These are phyloP conservation scores for Entomortierella chlamydospora DNA, from an alignment of 192 early-diverging fungal species.

Conservation along the genomic window DNA sequence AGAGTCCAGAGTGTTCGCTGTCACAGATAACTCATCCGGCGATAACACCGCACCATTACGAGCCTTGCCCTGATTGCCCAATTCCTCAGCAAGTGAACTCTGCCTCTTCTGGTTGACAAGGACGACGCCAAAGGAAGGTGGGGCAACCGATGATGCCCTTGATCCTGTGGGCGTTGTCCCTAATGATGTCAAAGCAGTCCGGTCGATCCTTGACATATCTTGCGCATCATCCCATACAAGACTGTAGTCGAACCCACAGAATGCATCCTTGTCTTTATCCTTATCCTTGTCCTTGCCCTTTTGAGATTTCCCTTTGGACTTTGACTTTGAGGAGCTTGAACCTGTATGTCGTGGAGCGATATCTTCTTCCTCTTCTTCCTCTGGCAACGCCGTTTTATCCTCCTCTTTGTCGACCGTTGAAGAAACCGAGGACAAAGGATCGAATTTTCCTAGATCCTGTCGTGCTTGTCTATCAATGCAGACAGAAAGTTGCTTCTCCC, in stretches of 20 bases:
- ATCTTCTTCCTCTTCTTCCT: slow-evolving; percentile 20
- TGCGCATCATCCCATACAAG: slow-evolving; percentile 55
- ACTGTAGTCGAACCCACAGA: slow-evolving; percentile 63
- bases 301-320: slow-evolving; percentile 16
- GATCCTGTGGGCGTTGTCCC: slow-evolving; percentile 30
- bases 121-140: slow-evolving; percentile 33
- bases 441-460: slow-evolving; percentile 27
- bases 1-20: neutral
- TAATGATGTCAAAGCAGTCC: slow-evolving; percentile 7
- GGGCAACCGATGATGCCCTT: slow-evolving; percentile 32
- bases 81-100: neutral
- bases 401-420: slow-evolving; percentile 1
- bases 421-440: neutral
- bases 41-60: neutral
- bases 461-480: slow-evolving; percentile 38
- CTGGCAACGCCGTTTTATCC: neutral
- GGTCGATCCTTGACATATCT: slow-evolving; percentile 33
- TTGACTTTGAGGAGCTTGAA: slow-evolving; percentile 7
- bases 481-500: slow-evolving; percentile 31
- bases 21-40: neutral
- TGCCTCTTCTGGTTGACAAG: slow-evolving; percentile 31
- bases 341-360: neutral
- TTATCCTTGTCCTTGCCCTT: slow-evolving; percentile 31
- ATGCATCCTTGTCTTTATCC: slow-evolving; percentile 41
- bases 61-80: neutral